Evolutionary conservation across 2,329 filamentous ascomycete species (phyloP).

Genomic region (Simplicillium aogashimaense): DNA sequence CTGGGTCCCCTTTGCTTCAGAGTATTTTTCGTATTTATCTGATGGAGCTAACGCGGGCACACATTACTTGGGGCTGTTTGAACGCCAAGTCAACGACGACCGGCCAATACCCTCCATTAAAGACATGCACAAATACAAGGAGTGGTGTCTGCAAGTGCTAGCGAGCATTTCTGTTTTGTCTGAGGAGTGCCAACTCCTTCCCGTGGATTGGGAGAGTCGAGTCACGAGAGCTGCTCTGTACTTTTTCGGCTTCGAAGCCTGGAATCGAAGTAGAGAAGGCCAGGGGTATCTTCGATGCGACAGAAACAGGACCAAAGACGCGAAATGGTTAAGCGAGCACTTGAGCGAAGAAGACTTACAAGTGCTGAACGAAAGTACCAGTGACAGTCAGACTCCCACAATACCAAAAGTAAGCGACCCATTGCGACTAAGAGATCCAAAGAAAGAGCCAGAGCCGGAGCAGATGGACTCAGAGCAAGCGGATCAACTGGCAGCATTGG

Average conservation of each 20-base stretch:
- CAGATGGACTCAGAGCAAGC: background rate
- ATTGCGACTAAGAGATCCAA: background rate
- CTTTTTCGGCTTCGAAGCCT: slow-evolving; percentile 7
- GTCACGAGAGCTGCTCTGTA: slow-evolving; percentile 1
- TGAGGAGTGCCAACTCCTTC: background rate
- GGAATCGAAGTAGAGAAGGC: slow-evolving; percentile 3
- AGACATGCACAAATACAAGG: background rate
- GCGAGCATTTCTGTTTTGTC: background rate
- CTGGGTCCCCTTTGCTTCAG: slow-evolving; percentile 1
- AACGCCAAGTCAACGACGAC: background rate
- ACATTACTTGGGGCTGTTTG: background rate
- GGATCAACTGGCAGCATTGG: slow-evolving; percentile 2
- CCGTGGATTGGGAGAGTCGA: slow-evolving; percentile 2
- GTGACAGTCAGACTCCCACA: background rate
- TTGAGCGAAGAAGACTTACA: background rate
- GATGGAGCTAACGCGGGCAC: too few species aligned
- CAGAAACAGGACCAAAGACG: slow-evolving; percentile 2
- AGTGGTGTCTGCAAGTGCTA: slow-evolving; percentile 1
- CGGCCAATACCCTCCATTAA: background rate
- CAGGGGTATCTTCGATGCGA: slow-evolving; percentile 2
- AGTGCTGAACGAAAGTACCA: background rate
- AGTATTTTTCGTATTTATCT: background rate
- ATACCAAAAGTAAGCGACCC: background rate
- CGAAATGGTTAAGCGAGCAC: slow-evolving; percentile 1
- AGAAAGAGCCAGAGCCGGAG: background rate